A percentile compares a stretch with the other conserved stretches of the same genome.
These are phyloP conservation scores for Aristolochia fimbriata DNA, from an alignment of 164 flowering plant genomes.

Conservation along the genomic window DNA sequence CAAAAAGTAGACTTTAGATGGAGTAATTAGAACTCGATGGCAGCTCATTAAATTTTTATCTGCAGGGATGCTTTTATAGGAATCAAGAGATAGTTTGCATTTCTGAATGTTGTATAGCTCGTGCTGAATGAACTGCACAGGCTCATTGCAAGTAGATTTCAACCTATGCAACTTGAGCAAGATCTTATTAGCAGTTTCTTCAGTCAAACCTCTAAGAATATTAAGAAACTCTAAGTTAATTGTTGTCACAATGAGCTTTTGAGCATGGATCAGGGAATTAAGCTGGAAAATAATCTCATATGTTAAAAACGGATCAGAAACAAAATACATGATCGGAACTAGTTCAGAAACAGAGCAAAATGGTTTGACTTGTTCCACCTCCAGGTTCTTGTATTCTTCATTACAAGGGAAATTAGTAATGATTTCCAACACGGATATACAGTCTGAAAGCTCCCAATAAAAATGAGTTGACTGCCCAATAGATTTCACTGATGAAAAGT, in stretches of 20 bases:
- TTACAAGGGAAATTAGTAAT: slow-evolving; percentile 43
- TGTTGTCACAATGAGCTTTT: slow-evolving; percentile 51
- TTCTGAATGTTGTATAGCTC: slow-evolving; percentile 17
- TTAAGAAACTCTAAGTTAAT: slow-evolving; percentile 39
- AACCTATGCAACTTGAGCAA: slow-evolving; percentile 62
- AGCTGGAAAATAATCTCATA: slow-evolving; percentile 80
- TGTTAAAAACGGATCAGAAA: slow-evolving; percentile 23
- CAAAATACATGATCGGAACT: slow-evolving; percentile 54
- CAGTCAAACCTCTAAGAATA: slow-evolving; percentile 26
- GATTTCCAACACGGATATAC: slow-evolving; percentile 27
- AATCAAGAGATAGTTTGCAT: slow-evolving; percentile 14
- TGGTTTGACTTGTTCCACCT: slow-evolving; percentile 28
- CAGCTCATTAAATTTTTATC: slow-evolving; percentile 56
- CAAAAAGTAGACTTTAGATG: slow-evolving; percentile 70
- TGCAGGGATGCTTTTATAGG: slow-evolving; percentile 21
- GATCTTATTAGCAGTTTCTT: slow-evolving; percentile 33
- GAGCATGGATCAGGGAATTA: slow-evolving; percentile 75
- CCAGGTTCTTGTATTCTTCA: slow-evolving; percentile 20
- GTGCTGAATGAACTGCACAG: slow-evolving; percentile 33
- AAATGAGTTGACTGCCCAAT: slow-evolving; percentile 64
- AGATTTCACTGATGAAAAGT: slow-evolving; percentile 56
- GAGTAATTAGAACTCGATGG: slow-evolving; percentile 74
- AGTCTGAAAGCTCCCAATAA: slow-evolving; percentile 51
- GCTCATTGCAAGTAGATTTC: slow-evolving; percentile 54
- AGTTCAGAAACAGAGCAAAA: slow-evolving; percentile 29